Conservation (phyloP, 176 grass and related monocot species). For the Areca catechu region DNA sequence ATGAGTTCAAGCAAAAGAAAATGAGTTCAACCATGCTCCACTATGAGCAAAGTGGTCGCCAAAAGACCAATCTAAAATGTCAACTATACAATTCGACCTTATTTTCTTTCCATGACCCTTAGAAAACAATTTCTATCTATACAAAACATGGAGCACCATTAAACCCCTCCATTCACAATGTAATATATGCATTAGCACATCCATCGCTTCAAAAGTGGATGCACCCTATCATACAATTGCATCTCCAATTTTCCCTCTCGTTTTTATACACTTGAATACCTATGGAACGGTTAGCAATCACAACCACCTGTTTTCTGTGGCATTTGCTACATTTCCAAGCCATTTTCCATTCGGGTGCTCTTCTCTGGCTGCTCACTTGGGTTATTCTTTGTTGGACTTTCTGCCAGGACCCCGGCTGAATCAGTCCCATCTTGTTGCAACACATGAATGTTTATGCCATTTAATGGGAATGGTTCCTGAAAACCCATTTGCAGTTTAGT, state of each 20-base stretch:
- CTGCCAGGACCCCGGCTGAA: background rate
- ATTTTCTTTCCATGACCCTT: too few species aligned
- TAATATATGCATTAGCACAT: background rate
- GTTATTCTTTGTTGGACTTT: conserved; percentile 2
- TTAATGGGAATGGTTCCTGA: conserved; percentile 9
- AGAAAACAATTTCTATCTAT: too few species aligned
- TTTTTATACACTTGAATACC: conserved; percentile 28
- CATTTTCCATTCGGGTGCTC: background rate
- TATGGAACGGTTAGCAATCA: conserved; percentile 16
- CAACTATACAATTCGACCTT: too few species aligned
- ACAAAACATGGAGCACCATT: too few species aligned
- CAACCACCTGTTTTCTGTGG: background rate
- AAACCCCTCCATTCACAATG: too few species aligned
- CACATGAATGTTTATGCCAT: conserved; percentile 5
- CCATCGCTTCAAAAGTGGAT: conserved; percentile 9
- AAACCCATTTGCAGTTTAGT: background rate
- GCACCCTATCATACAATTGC: conserved; percentile 19
- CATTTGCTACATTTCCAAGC: conserved; percentile 1
- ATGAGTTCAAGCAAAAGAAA: too few species aligned
- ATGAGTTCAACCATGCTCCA: too few species aligned
- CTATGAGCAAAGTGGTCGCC: too few species aligned
- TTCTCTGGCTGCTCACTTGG: conserved; percentile 5
- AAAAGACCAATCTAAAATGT: too few species aligned
- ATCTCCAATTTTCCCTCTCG: conserved; percentile 6
- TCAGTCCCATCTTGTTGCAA: conserved; percentile 8